Evolutionary conservation across 306 rosid species (phyloP), one percentile per base, ranked within the genome.

Genomic region (Calophaca sinica): DNA sequence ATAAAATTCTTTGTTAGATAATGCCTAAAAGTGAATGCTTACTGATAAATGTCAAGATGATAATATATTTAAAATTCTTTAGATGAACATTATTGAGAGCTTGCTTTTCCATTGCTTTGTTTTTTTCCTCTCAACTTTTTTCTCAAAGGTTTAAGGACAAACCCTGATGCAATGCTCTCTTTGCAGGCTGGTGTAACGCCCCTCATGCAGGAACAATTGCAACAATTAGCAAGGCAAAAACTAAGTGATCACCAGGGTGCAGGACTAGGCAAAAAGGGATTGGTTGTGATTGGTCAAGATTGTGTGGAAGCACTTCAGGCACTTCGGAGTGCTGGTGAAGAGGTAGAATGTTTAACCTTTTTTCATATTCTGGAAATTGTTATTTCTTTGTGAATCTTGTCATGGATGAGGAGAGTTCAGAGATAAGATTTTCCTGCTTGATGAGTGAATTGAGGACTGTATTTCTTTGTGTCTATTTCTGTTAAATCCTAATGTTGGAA

Each of bases 301-400:
- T 89, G 96, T 28, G 88, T 90, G 29, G 97, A 92, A 45, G 93
- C 97, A 55, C 96, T 94, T 73, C 96, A 92, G 71, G 99, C 97
- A 51, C 96, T 92, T 32, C 80, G 96, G 60, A 81, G 68, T 60
- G 83, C 82, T 15, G 93, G 97, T 67, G 87, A 86, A 67, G 90
- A 88, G 99, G 97, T 94, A 89, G 7, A 72, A 44, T 64, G 62
- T 66, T 53, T 41, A n/a, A 10, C 64, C 70, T 36, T 67, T 73
- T 32, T 46, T 11, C 14, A 1, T 79, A 9, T 50, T 9, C 6
- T 50, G 7, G 38, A 28, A 57, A 8, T 70, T 73, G 57, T 31
- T 44, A 61, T 41, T 72, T 10, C 13, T 49, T 31, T 46, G 44
- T 28, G 52, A 29, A 33, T 15, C 9, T 2, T 41, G 31, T 5